Evolutionary conservation across 1,284 basidiomycete genomes (phyloP).

Genomic region (Puccinia brachypodii): DNA sequence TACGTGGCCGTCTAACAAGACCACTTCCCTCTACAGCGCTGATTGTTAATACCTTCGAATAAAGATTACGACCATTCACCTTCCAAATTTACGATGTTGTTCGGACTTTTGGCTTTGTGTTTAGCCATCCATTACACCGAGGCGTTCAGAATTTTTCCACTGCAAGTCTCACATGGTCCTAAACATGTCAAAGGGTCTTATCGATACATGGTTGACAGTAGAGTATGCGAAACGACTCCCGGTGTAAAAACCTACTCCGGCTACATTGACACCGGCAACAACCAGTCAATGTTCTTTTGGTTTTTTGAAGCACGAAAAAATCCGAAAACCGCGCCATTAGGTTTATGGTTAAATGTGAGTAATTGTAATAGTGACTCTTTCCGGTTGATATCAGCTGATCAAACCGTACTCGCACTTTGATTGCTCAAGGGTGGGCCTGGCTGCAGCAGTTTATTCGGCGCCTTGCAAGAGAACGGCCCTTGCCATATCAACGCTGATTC

Average conservation of each 20-base stretch:
- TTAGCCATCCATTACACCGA: not conserved
- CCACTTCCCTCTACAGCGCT: not conserved
- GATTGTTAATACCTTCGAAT: not conserved
- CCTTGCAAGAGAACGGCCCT: slow-evolving; percentile 70
- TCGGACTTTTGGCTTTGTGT: not conserved
- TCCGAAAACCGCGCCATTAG: slow-evolving; percentile 64
- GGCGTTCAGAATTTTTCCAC: slow-evolving; percentile 3
- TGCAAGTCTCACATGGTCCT: not conserved
- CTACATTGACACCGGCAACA: slow-evolving; percentile 64
- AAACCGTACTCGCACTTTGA: too few species aligned
- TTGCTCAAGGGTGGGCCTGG: slow-evolving; percentile 63
- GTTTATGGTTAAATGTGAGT: slow-evolving; percentile 65
- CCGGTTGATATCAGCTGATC: too few species aligned
- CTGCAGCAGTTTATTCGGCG: slow-evolving; percentile 68
- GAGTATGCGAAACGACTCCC: slow-evolving; percentile 71
- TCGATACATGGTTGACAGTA: slow-evolving; percentile 60
- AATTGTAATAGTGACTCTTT: too few species aligned
- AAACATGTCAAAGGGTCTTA: slow-evolving; percentile 30
- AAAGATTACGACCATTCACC: not conserved
- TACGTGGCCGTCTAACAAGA: not conserved
- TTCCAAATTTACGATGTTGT: not conserved
- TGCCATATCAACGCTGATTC: slow-evolving; percentile 65
- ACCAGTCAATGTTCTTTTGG: slow-evolving; percentile 69
- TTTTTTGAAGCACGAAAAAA: slow-evolving; percentile 67
- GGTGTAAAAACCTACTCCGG: slow-evolving; percentile 69